These are phyloP conservation scores for Monosporascus sp. DNA, from an alignment of 2,329 filamentous ascomycete species.

Conservation along the genomic window DNA sequence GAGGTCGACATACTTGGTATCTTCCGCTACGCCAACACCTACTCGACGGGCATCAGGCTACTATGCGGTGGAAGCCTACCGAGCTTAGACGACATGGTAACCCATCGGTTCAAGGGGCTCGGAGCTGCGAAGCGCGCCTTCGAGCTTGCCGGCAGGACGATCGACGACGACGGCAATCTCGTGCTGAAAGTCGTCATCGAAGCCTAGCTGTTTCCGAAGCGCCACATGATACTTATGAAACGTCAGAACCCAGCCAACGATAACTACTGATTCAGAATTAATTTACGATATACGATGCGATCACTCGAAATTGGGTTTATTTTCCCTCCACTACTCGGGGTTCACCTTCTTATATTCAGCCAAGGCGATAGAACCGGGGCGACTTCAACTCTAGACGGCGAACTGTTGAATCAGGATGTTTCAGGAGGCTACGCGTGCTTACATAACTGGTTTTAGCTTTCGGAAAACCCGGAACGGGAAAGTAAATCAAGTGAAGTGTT, in stretches of 20 bases:
- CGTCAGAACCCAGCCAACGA: too few relatives aligned
- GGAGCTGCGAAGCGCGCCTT: slow-evolving; percentile 59
- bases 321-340: neutral
- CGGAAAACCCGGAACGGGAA: too few relatives aligned
- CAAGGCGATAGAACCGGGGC: neutral
- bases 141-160: slow-evolving; percentile 62
- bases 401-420: neutral
- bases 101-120: slow-evolving; percentile 63
- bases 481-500: too few relatives aligned
- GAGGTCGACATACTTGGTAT: slow-evolving; percentile 74
- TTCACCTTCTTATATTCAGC: neutral
- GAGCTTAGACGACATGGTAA: slow-evolving; percentile 65
- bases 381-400: neutral
- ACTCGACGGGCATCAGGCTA: slow-evolving; percentile 62
- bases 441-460: neutral
- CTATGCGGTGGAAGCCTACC: slow-evolving; percentile 49
- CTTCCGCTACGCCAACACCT: slow-evolving; percentile 73
- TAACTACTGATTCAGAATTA: too few relatives aligned
- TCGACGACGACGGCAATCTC: slow-evolving; percentile 61
- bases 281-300: too few relatives aligned
- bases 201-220: slow-evolving; percentile 27
- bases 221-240: too few relatives aligned
- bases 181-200: slow-evolving; percentile 69
- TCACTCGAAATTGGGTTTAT: neutral
- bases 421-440: neutral